These are phyloP conservation scores for Diaporthe citriasiana DNA, from an alignment of 2,329 filamentous ascomycete species.

Conservation along the genomic window DNA sequence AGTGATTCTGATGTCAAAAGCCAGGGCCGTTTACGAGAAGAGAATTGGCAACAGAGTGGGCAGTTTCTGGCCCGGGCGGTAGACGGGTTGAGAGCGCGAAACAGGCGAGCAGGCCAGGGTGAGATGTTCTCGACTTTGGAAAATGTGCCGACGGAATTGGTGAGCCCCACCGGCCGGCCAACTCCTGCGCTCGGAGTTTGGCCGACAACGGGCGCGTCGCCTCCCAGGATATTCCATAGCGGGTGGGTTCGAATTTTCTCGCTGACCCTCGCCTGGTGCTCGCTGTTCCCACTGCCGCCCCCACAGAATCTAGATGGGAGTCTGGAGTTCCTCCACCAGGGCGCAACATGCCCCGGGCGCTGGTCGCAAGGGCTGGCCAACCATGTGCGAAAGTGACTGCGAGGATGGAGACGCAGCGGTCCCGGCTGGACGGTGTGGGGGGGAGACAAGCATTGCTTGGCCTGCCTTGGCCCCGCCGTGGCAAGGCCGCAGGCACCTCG, in stretches of 20 bases:
- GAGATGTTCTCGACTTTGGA: background rate
- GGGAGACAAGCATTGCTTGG: constrained; percentile 35
- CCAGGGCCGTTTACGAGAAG: constrained; percentile 24
- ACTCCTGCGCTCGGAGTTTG: constrained; percentile 19
- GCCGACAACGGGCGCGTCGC: constrained; percentile 7
- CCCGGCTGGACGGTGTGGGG: constrained; percentile 30
- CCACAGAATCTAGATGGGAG: constrained; percentile 34
- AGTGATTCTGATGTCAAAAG: constrained; percentile 27
- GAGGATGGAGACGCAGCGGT: constrained; percentile 10
- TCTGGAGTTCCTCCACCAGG: constrained; percentile 15
- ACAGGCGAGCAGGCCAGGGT: background rate
- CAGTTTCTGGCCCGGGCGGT: constrained; percentile 2
- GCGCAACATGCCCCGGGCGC: constrained; percentile 33
- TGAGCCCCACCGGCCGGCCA: constrained; percentile 23
- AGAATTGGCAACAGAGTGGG: constrained; percentile 16
- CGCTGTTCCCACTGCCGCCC: background rate
- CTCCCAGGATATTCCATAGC: constrained; percentile 16
- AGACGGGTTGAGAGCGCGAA: background rate
- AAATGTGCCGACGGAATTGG: constrained; percentile 22
- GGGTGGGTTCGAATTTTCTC: constrained; percentile 21
- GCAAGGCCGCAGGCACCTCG: constrained; percentile 23
- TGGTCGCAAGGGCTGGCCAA: constrained; percentile 18
- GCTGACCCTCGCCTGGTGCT: too few relatives aligned
- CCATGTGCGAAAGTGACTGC: constrained; percentile 5
- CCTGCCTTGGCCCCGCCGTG: constrained; percentile 22